Evolutionary conservation across 179 eudicot species (phyloP).

Genomic region (Silene noctiflora): DNA sequence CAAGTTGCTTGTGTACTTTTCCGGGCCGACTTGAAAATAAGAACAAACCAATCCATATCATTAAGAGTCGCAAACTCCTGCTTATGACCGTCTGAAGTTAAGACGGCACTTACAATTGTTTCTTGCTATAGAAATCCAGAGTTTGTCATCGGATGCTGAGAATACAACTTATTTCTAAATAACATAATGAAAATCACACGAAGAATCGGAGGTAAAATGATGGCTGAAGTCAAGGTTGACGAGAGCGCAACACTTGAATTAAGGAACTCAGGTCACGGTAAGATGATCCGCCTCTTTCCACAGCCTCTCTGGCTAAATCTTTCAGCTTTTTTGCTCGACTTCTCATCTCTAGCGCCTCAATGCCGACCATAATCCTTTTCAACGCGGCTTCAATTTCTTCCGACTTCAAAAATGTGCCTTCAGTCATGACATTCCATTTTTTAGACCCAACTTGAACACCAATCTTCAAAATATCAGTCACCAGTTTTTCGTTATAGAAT

Average conservation of each 20-base stretch:
- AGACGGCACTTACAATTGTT: too few species aligned
- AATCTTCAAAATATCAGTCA: slow-evolving; percentile 28
- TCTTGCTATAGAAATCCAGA: too few species aligned
- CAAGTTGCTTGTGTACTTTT: too few species aligned
- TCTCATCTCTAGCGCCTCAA: slow-evolving; percentile 28
- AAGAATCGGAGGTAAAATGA: too few species aligned
- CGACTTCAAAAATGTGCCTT: slow-evolving; percentile 15
- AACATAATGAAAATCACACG: too few species aligned
- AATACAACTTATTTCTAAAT: too few species aligned
- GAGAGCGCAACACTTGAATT: slow-evolving; percentile 21
- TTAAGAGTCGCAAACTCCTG: too few species aligned
- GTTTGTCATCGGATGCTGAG: too few species aligned
- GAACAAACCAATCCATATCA: too few species aligned
- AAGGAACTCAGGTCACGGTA: slow-evolving; percentile 24
- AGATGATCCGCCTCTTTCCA: slow-evolving; percentile 36
- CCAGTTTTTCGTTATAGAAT: slow-evolving; percentile 30
- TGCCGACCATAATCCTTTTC: slow-evolving; percentile 23
- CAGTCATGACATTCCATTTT: neutral
- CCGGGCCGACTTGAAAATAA: too few species aligned
- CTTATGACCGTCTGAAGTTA: too few species aligned
- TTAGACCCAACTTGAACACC: slow-evolving; percentile 33
- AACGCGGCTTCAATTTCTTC: slow-evolving; percentile 21
- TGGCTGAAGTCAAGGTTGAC: neutral
- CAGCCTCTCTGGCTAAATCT: slow-evolving; percentile 29
- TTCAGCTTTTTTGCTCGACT: slow-evolving; percentile 24